Evolutionary conservation across 257 asterid genomes (phyloP).

Genomic region (Galeopsis tetrahit): DNA sequence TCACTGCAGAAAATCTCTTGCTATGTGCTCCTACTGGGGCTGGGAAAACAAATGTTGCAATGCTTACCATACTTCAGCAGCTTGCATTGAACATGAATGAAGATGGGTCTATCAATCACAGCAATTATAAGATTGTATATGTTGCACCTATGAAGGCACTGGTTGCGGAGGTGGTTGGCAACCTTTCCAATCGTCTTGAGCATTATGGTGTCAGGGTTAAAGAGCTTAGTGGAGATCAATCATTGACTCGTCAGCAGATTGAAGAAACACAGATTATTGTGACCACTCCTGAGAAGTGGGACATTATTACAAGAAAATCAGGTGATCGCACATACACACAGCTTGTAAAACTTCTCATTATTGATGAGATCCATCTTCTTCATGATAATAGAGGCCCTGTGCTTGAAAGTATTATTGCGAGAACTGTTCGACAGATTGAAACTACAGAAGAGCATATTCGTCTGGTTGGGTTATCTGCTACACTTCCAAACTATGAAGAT

Average conservation of each 20-base stretch:
- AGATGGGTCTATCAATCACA: conserved; percentile 54
- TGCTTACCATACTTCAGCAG: conserved; percentile 71
- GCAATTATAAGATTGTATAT: conserved; percentile 59
- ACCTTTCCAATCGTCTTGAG: conserved; percentile 63
- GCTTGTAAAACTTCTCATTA: conserved; percentile 60
- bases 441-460: conserved; percentile 64
- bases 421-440: conserved; percentile 69
- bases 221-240: conserved; percentile 68
- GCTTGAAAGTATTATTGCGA: conserved; percentile 65
- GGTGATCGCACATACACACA: conserved; percentile 69
- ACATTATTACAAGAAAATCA: conserved; percentile 65
- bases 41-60: conserved; percentile 70
- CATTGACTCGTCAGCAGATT: conserved; percentile 66
- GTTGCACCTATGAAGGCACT: conserved; percentile 76
- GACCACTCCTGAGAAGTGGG: conserved; percentile 75
- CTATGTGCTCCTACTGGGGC: conserved; percentile 73
- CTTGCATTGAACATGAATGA: conserved; percentile 50
- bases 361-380: conserved; percentile 67
- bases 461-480: conserved; percentile 64
- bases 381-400: conserved; percentile 71
- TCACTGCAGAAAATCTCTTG: conserved; percentile 53
- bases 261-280: conserved; percentile 67
- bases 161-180: conserved; percentile 71
- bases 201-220: conserved; percentile 57
- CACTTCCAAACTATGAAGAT: conserved; percentile 67